Percentiles rank a stretch among this genome's conserved stretches.
Conservation (phyloP, 2,329 filamentous ascomycete genomes). For the Hymenoscyphus occultus region DNA sequence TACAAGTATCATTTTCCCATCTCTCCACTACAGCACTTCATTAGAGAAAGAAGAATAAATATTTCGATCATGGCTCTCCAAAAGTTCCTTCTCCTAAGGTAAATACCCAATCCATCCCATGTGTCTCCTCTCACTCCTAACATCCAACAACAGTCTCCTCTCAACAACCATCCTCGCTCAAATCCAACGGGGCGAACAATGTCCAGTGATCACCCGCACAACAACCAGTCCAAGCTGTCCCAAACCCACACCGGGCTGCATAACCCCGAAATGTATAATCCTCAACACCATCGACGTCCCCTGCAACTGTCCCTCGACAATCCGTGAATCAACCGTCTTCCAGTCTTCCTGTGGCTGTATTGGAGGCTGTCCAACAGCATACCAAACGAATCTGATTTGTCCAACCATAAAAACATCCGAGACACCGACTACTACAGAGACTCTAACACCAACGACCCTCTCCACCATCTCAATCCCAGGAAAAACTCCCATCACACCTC, state of each 20-base stretch:
- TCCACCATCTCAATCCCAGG: not conserved
- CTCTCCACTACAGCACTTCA: not conserved
- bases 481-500: too few relatives aligned
- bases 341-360: conserved; percentile 23
- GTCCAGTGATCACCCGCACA: conserved; percentile 29
- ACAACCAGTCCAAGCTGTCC: conserved; percentile 20
- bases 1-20: not conserved
- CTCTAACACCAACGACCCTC: not conserved
- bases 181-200: not conserved
- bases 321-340: conserved; percentile 26
- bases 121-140: not conserved
- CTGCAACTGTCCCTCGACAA: conserved; percentile 29
- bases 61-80: not conserved
- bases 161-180: not conserved
- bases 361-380: conserved; percentile 17
- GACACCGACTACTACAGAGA: not conserved
- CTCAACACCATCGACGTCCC: conserved; percentile 22
- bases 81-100: not conserved
- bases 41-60: not conserved
- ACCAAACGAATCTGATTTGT: conserved; percentile 12
- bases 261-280: conserved; percentile 23
- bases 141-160: not conserved
- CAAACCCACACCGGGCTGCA: conserved; percentile 17
- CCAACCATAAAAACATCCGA: not conserved
- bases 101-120: not conserved